phyloP scores from a whole-genome alignment of 2,329 filamentous ascomycete genomes.

The Arthrobotrys entomopaga region DNA sequence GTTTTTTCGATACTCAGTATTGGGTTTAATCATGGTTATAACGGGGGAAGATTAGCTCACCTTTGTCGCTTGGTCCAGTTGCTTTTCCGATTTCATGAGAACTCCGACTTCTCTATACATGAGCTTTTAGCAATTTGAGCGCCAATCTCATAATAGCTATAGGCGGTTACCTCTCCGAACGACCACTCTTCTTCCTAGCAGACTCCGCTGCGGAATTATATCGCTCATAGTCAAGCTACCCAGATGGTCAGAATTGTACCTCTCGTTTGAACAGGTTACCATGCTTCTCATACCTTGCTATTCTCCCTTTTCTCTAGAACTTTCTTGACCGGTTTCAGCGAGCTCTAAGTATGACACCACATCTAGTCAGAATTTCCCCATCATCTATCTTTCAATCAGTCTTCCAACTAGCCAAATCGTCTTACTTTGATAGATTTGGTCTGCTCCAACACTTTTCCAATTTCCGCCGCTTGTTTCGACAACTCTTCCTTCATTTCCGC shows the following conservation, averaged over 20 bases:
- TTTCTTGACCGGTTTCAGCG: slow-evolving; percentile 77
- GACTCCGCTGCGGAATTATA: slow-evolving; percentile 77
- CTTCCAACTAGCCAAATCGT: neutral
- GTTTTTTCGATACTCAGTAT: slow-evolving; percentile 31
- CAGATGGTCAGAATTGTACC: neutral
- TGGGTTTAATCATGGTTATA: neutral
- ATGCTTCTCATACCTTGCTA: slow-evolving; percentile 68
- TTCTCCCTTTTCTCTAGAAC: slow-evolving; percentile 87
- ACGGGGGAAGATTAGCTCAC: slow-evolving; percentile 61
- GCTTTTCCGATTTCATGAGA: slow-evolving; percentile 73
- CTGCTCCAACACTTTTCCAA: slow-evolving; percentile 32
- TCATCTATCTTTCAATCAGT: neutral
- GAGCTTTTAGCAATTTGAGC: neutral
- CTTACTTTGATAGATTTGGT: slow-evolving; percentile 33
- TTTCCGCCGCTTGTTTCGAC: slow-evolving; percentile 2
- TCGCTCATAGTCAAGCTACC: slow-evolving; percentile 79
- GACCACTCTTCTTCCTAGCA: slow-evolving; percentile 74
- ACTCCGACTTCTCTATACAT: slow-evolving; percentile 71
- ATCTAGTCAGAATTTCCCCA: neutral
- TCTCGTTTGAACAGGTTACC: neutral
- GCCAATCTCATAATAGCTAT: too few relatives aligned
- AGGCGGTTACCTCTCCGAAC: slow-evolving; percentile 36
- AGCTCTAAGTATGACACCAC: slow-evolving; percentile 11
- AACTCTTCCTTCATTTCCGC: slow-evolving; percentile 50
- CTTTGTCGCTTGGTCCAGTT: slow-evolving; percentile 73